Evolutionary conservation across 257 asterid species (phyloP).

Genomic region (Petunia axillaris): DNA sequence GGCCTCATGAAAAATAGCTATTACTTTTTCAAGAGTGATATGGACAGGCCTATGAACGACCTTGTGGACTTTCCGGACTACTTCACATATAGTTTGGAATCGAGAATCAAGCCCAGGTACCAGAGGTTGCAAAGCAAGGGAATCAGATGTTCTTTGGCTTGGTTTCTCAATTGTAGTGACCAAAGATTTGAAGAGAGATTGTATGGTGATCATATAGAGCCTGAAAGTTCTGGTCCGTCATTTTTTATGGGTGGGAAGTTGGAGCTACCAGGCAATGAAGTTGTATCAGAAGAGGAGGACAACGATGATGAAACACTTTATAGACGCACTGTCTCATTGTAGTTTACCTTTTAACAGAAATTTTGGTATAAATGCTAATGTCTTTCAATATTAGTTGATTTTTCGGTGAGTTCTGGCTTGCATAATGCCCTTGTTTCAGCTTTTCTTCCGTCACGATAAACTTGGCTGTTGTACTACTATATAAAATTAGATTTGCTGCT

Average conservation of each 20-base stretch:
- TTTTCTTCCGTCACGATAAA: background rate
- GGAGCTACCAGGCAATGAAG: slow-evolving; percentile 66
- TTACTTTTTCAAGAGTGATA: slow-evolving; percentile 88
- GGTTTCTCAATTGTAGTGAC: slow-evolving; percentile 96
- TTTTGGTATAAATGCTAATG: slow-evolving; percentile 14
- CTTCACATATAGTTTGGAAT: slow-evolving; percentile 86
- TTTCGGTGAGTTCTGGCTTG: background rate
- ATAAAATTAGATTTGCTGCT: background rate
- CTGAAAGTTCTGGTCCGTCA: slow-evolving; percentile 76
- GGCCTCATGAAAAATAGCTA: slow-evolving; percentile 84
- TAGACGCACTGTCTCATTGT: slow-evolving; percentile 81
- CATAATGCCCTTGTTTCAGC: background rate
- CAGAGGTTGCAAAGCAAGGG: slow-evolving; percentile 75
- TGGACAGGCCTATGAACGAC: slow-evolving; percentile 68
- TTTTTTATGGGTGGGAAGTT: slow-evolving; percentile 87
- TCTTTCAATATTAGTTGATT: slow-evolving; percentile 16
- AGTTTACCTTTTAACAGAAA: slow-evolving; percentile 29
- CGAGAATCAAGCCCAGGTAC: slow-evolving; percentile 83
- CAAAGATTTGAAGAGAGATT: slow-evolving; percentile 88
- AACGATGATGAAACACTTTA: slow-evolving; percentile 88
- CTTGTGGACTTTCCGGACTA: slow-evolving; percentile 87
- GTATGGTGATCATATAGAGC: slow-evolving; percentile 76
- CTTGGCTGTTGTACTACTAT: background rate
- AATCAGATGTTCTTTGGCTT: slow-evolving; percentile 76
- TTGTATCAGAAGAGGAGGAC: slow-evolving; percentile 77